phyloP scores from a whole-genome alignment of 2,329 filamentous ascomycete species.

The Magnaporthales sp. region DNA sequence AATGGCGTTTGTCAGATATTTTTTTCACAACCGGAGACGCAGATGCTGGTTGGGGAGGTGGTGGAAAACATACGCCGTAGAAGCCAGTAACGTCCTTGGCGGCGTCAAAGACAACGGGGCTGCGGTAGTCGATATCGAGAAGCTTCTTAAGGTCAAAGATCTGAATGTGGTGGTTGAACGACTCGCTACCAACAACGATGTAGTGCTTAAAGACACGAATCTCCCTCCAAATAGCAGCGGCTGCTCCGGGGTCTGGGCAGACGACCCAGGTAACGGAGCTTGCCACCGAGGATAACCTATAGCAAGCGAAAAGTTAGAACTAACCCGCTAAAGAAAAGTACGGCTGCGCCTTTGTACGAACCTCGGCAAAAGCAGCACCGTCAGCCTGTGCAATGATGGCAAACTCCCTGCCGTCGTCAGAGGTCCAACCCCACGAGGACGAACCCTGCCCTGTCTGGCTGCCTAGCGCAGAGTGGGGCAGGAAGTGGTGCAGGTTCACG shows the following conservation, averaged over 20 bases:
- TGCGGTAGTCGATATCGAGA: constrained; percentile 7
- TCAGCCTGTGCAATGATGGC: constrained; percentile 44
- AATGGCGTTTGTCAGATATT: neutral
- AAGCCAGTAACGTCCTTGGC: neutral
- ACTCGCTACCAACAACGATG: constrained; percentile 30
- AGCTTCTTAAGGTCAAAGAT: constrained; percentile 55
- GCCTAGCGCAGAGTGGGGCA: constrained; percentile 3
- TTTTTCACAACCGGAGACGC: neutral
- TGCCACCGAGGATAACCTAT: constrained; percentile 35
- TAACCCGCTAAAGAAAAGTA: neutral
- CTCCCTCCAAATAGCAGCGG: constrained; percentile 35
- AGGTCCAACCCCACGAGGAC: constrained; percentile 34
- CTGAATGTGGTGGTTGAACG: constrained; percentile 45
- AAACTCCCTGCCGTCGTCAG: constrained; percentile 42
- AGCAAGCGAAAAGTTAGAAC: neutral
- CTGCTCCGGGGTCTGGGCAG: constrained; percentile 30
- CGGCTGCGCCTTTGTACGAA: neutral
- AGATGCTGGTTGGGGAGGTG: neutral
- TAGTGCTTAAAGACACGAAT: constrained; percentile 32
- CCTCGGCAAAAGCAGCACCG: constrained; percentile 43
- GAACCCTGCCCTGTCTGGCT: constrained; percentile 3
- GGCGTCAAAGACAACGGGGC: neutral
- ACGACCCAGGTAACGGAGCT: constrained; percentile 42
- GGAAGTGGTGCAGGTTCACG: constrained; percentile 7
- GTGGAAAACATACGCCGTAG: neutral